These are phyloP conservation scores for Ramaria sp. DNA, from an alignment of 768 basidiomycete genomes.

Conservation along the genomic window DNA sequence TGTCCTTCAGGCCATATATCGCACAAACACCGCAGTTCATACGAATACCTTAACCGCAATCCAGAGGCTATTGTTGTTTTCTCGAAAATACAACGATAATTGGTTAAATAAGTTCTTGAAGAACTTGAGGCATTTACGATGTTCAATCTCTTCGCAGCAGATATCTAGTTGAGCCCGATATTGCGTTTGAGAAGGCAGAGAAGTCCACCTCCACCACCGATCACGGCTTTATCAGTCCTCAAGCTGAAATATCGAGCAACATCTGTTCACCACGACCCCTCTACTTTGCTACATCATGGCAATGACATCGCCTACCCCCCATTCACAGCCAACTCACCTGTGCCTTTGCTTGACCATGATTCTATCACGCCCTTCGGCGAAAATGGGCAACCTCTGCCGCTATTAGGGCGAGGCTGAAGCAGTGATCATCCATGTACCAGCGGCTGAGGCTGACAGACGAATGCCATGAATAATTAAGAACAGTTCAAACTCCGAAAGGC, in stretches of 20 bases:
- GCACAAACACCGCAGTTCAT: constrained; percentile 22
- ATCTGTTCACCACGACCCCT: neutral
- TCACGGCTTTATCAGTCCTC: constrained; percentile 6
- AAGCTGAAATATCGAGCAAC: constrained; percentile 8
- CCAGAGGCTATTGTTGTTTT: constrained; percentile 43
- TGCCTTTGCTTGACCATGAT: neutral
- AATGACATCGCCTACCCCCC: neutral
- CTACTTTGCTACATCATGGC: constrained; percentile 1
- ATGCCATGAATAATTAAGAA: neutral
- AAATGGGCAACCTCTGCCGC: neutral
- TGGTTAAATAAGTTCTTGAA: constrained; percentile 15
- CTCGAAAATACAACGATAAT: constrained; percentile 54
- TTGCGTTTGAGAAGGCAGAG: constrained; percentile 3
- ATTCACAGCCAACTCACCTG: neutral
- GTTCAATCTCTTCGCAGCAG: neutral
- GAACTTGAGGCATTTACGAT: neutral
- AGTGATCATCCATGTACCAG: neutral
- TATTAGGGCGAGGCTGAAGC: neutral
- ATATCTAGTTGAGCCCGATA: constrained; percentile 7
- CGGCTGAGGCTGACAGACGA: neutral
- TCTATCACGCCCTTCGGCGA: constrained; percentile 2
- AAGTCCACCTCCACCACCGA: constrained; percentile 5
- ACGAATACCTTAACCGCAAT: constrained; percentile 40
- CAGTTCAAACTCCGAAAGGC: neutral
- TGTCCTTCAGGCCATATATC: no score